phyloP scores from a whole-genome alignment of 306 rosid species.

The Purshia tridentata region DNA sequence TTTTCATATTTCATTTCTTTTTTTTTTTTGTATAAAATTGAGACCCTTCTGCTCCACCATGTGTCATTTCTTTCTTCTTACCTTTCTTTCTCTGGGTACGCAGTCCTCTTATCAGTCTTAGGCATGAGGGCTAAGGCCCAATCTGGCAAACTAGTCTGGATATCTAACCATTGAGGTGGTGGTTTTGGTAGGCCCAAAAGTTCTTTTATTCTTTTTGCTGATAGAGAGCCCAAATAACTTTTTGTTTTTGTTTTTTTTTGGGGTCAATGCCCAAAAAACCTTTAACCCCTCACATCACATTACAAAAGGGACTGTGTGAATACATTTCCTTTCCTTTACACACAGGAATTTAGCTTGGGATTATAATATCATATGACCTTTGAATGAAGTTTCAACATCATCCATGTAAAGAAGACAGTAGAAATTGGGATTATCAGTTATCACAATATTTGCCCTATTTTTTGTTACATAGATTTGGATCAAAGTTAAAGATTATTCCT shows the following conservation, averaged over 20 bases:
- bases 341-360: neutral
- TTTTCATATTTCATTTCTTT: neutral
- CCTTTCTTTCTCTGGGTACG: neutral
- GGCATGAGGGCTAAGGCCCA: neutral
- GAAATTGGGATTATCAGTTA: neutral
- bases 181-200: no score
- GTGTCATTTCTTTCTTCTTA: neutral
- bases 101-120: neutral
- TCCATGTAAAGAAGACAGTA: neutral
- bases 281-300: no score
- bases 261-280: no score
- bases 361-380: neutral
- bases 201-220: no score
- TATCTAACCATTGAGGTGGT: no score
- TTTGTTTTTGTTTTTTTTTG: no score
- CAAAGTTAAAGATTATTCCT: no score
- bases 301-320: no score
- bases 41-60: neutral
- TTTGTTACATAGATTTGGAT: no score
- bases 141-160: neutral
- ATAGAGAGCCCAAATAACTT: no score
- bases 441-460: no score
- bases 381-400: neutral
- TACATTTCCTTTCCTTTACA: neutral
- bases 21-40: conserved; percentile 1